Evolutionary conservation across 2,329 filamentous ascomycete genomes (phyloP), one percentile per base, ranked within the genome.

Genomic region (Trichoderma gracile): DNA sequence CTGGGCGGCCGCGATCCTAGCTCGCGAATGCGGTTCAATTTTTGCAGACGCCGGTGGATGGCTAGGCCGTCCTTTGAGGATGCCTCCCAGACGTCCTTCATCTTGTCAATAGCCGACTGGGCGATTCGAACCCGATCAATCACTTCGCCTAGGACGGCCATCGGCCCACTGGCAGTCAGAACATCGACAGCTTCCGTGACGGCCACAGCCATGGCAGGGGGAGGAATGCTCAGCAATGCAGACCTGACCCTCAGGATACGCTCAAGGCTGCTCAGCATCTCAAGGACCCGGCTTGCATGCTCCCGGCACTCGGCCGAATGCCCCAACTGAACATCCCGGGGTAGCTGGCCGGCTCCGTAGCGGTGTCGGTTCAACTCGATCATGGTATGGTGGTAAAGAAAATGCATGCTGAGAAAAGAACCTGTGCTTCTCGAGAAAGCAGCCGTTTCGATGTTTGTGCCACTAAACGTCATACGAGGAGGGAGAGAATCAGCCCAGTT

Each of bases 141-240:
- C 27, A 84, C 78, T 12, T 79, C 77, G 1, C 80, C 73, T 12
- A 90, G 72, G 14, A 82, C 78, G 0, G 79, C 75, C 7, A 88
- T 73, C 0, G 79, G 71, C 1, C 88, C 86, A 5, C 82, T 84
- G 0, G 88, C 84, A 14, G 85, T 85, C 63, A 91, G 78, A 1
- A 90, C 84, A 69, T 92, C 89, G 40, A 89, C 79, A 0, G 89
- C 88, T 54, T 86, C 82, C 40, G 87, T 78, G 25, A 89, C 81
- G 6, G 84, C 82, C 67, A 85, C 85, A n/a, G 84, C 85, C 19
- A 86, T 78, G 67, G 88, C 86, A 0, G 88, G 87, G n/a, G 82
- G 84, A 0, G 85, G 82, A 46, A 84, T 81, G 56, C 69, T 74
- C 56, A 75, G 59, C 5, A 73, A 69, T 12, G 69, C 73, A 40